Evolutionary conservation across 2,329 filamentous ascomycete species (phyloP), one percentile per base, ranked within the genome.

Genomic region (Sclerotinia borealis): DNA sequence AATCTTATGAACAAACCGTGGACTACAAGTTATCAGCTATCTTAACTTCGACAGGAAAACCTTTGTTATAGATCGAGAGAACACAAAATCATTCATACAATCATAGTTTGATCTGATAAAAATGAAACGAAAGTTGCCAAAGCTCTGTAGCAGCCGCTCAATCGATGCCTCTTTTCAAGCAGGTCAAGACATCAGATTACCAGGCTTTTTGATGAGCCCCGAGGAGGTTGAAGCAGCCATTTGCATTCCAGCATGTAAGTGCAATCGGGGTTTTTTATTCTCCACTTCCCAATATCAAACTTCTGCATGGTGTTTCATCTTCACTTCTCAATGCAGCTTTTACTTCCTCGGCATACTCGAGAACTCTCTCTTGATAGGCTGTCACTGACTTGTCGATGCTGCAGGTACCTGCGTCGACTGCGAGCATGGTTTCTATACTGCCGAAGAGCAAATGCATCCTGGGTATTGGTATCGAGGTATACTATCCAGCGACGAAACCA

Each of bases 231-330:
- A 13, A 34, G 19, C 17, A 50, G 19, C 29, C 34, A 34, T 50
- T 29, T 50, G 29, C 29, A 0, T 3, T 19, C 29, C 48, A 1
- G 27, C 29, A 31, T 50, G 48, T 50, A 29, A 34, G 19, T 50
- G n/a, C 0, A 29, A n/a, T 1, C 1, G 10, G 5, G 10, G 5
- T 1, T 50, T 13, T 31, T 50, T 4, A 7, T 31, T 31, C 1
- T 10, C 7, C 0, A 31, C 0, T 50, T n/a, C 2, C 31, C 17
- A 1, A 49, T 49, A 15, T 49, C 4, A 27, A 27, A 29, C 11
- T 25, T 8, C 7, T 31, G 9, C 5, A 19, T 31, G 8, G 9
- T 11, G 22, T 22, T 25, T 13, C 22, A 25, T 45, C 10, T 11
- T 1, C 11, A 13, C 43, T 45, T 45, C 9, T 11, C 43, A 45